Conservation (phyloP, 1,139 yeast genomes). For the Pneumocystis jirovecii region DNA sequence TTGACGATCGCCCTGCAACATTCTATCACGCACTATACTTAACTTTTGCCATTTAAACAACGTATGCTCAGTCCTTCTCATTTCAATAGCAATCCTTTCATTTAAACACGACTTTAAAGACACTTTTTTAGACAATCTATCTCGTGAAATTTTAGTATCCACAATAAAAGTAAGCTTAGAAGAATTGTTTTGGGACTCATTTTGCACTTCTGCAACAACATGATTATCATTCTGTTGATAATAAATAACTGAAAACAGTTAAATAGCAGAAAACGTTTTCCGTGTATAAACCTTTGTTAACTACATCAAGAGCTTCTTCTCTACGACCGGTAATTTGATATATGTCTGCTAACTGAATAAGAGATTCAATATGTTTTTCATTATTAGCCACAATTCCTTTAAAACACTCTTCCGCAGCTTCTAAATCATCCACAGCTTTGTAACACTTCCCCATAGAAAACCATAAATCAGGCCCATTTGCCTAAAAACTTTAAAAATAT, state of each 20-base stretch:
- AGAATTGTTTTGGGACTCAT: constrained; percentile 8
- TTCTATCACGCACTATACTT: constrained; percentile 42
- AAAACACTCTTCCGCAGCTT: constrained; percentile 55
- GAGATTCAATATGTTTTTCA: constrained; percentile 54
- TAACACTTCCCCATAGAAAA: constrained; percentile 63
- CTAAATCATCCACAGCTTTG: constrained; percentile 54
- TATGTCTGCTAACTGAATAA: constrained; percentile 69
- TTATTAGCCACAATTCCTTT: constrained; percentile 39
- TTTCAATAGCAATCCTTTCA: constrained; percentile 4
- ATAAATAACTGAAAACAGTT: constrained; percentile 7
- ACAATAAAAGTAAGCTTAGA: constrained; percentile 2
- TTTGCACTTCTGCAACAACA: constrained; percentile 12
- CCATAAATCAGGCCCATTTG: constrained; percentile 32
- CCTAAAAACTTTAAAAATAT: constrained; percentile 6
- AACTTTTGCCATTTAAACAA: constrained; percentile 28
- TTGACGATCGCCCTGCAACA: constrained; percentile 39
- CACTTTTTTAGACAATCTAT: background rate
- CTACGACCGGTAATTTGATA: constrained; percentile 51
- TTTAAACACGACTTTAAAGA: background rate
- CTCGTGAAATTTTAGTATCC: constrained; percentile 2
- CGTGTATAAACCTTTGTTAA: constrained; percentile 37
- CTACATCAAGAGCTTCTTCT: constrained; percentile 42
- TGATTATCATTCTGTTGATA: constrained; percentile 7
- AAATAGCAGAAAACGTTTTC: constrained; percentile 18
- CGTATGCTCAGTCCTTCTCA: constrained; percentile 10